Evolutionary conservation across 805 yeast genomes (phyloP).

Genomic region (Sugiyamaella smithiae): DNA sequence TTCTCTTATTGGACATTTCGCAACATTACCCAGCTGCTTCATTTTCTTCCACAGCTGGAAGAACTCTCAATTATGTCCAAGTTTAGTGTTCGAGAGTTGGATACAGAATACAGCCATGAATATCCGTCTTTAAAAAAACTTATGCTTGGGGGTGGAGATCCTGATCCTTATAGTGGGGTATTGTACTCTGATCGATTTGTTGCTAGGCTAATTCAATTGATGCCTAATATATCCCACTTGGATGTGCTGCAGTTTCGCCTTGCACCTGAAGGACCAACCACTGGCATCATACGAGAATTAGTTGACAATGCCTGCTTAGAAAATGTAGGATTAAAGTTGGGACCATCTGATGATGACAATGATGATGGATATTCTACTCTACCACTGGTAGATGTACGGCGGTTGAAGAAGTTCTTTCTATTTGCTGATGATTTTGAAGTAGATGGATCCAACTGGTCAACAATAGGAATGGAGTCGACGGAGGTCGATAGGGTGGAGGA

Average conservation of each 20-base stretch:
- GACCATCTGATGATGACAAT: constrained; percentile 2
- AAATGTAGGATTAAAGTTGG: background rate
- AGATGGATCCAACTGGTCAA: background rate
- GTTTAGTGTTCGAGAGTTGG: constrained; percentile 2
- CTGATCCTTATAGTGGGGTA: constrained; percentile 3
- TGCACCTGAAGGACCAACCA: background rate
- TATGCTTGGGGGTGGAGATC: constrained; percentile 8
- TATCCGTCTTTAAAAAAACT: background rate
- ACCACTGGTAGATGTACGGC: background rate
- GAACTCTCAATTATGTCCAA: constrained; percentile 5
- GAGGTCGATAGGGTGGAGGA: background rate
- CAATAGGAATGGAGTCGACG: background rate
- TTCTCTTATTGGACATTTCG: constrained; percentile 6
- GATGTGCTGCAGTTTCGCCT: constrained; percentile 1
- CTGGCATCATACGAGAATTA: background rate
- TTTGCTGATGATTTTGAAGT: constrained; percentile 5
- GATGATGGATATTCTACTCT: constrained; percentile 1
- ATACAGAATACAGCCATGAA: background rate
- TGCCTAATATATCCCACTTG: background rate
- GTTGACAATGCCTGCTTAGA: background rate
- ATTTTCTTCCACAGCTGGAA: background rate
- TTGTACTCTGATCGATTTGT: background rate
- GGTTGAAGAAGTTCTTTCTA: constrained; percentile 5
- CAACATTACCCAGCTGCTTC: background rate
- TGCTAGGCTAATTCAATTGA: background rate